Conservation (phyloP, 768 basidiomycete species). For the Kwoniella newhampshirensis region DNA sequence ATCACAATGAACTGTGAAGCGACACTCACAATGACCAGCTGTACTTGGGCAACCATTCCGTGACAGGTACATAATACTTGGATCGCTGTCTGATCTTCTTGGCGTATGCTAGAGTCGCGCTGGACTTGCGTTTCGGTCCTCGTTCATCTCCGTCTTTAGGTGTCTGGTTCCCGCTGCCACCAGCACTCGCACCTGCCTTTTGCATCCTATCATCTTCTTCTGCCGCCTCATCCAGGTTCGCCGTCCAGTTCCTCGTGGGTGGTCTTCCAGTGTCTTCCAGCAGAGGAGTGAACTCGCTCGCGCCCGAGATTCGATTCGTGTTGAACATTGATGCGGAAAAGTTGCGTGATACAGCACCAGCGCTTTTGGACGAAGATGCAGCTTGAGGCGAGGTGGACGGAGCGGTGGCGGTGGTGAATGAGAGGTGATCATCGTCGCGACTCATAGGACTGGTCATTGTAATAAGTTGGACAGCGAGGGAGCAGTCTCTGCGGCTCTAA, state of each 20-base stretch:
- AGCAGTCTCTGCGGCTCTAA: too few relatives aligned
- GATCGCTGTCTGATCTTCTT: conserved; percentile 46
- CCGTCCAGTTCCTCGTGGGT: conserved; percentile 2
- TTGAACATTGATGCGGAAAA: neutral
- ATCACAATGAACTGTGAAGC: conserved; percentile 7
- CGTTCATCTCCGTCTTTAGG: neutral
- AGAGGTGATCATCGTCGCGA: neutral
- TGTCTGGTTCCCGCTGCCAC: neutral
- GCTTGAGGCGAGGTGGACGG: neutral
- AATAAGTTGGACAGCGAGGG: too few relatives aligned
- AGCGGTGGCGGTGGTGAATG: neutral
- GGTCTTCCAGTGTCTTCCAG: conserved; percentile 1
- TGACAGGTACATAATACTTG: conserved; percentile 52
- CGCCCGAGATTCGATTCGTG: neutral
- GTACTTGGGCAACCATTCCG: conserved; percentile 53
- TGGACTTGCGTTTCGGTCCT: conserved; percentile 4
- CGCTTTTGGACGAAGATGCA: neutral
- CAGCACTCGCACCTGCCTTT: neutral
- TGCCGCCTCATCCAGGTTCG: conserved; percentile 1
- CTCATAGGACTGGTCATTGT: neutral
- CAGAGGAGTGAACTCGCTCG: conserved; percentile 10
- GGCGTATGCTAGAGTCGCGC: conserved; percentile 11
- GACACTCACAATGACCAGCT: conserved; percentile 40
- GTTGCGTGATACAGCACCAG: neutral
- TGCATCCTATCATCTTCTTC: neutral